Evolutionary conservation across 208 protist genomes (phyloP).

Genomic region (Leishmania tarentolae): DNA sequence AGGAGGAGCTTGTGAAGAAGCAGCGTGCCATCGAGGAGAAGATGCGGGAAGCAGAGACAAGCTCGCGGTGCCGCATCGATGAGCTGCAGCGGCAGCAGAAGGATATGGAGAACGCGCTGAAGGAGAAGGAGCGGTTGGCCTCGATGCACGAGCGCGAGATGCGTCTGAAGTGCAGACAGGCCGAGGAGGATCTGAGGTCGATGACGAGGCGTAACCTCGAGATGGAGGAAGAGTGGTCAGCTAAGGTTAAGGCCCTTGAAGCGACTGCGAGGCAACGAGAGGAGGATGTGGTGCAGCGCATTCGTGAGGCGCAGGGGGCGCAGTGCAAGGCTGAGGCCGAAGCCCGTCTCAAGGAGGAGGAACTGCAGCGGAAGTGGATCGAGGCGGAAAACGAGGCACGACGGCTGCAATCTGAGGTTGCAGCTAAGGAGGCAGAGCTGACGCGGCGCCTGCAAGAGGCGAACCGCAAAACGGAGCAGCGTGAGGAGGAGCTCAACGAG

Average conservation of each 20-base stretch:
- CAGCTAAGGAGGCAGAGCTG: slow-evolving; percentile 62
- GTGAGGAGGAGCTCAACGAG: slow-evolving; percentile 47
- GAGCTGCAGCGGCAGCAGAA: slow-evolving; percentile 56
- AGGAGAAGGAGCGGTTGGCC: slow-evolving; percentile 46
- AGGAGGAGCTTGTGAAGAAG: slow-evolving; percentile 39
- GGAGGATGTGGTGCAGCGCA: slow-evolving; percentile 41
- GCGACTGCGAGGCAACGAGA: slow-evolving; percentile 41
- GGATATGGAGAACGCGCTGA: slow-evolving; percentile 50
- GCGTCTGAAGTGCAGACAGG: slow-evolving; percentile 26
- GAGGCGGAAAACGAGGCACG: slow-evolving; percentile 53
- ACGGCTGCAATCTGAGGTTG: slow-evolving; percentile 45
- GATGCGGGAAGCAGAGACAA: slow-evolving; percentile 45
- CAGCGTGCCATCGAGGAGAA: slow-evolving; percentile 58
- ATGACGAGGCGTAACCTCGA: slow-evolving; percentile 37
- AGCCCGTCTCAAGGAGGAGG: slow-evolving; percentile 39
- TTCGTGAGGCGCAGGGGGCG: slow-evolving; percentile 43
- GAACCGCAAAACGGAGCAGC: slow-evolving; percentile 37
- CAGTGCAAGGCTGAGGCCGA: slow-evolving; percentile 47
- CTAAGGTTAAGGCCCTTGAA: slow-evolving; percentile 50
- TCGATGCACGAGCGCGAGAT: slow-evolving; percentile 51
- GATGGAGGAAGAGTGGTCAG: slow-evolving; percentile 55
- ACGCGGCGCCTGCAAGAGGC: slow-evolving; percentile 55
- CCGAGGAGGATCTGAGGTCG: slow-evolving; percentile 48
- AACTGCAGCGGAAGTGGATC: slow-evolving; percentile 50
- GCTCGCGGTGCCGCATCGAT: slow-evolving; percentile 48